A percentile compares a stretch with the other conserved stretches of the same genome.
Evolutionary conservation across 129 eudicot species (phyloP).

Genomic region (Centella asiatica): DNA sequence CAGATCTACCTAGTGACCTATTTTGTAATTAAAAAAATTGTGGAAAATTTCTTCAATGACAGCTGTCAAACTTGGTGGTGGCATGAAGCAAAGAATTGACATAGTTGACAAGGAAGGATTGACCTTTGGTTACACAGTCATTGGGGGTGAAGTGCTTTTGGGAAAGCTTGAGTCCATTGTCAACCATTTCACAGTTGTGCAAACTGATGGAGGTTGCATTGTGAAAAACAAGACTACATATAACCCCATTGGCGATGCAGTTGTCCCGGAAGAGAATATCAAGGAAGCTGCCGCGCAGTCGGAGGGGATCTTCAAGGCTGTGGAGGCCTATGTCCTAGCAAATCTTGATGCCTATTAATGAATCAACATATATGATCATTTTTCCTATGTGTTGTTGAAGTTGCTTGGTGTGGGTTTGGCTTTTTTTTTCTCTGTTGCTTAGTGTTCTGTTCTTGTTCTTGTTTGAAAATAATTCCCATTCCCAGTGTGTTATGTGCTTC

Average conservation of each 20-base stretch:
- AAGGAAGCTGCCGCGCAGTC: slow-evolving; percentile 6
- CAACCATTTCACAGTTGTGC: not conserved
- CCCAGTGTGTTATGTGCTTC: too few relatives aligned
- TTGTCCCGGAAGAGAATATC: slow-evolving; percentile 6
- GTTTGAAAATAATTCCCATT: too few relatives aligned
- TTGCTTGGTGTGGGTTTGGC: too few relatives aligned
- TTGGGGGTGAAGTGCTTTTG: slow-evolving; percentile 8
- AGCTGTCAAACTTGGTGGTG: too few relatives aligned
- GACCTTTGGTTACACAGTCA: slow-evolving; percentile 7
- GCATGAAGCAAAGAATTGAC: slow-evolving; percentile 6
- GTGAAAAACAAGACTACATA: slow-evolving; percentile 3
- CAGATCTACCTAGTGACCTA: not conserved
- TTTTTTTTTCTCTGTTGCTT: too few relatives aligned
- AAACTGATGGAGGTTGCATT: not conserved
- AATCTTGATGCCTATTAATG: not conserved
- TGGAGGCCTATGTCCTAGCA: slow-evolving; percentile 13
- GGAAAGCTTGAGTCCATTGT: slow-evolving; percentile 4
- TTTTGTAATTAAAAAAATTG: too few relatives aligned
- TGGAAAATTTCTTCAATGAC: too few relatives aligned
- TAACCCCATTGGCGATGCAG: slow-evolving; percentile 6
- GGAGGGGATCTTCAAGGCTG: slow-evolving; percentile 9
- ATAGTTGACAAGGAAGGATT: slow-evolving; percentile 1
- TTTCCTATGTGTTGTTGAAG: not conserved
- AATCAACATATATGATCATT: not conserved
- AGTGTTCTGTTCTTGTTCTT: too few relatives aligned